Base-by-base conservation (phyloP, 352 stramenopile genomes). In the Pythium dissotocum region DNA sequence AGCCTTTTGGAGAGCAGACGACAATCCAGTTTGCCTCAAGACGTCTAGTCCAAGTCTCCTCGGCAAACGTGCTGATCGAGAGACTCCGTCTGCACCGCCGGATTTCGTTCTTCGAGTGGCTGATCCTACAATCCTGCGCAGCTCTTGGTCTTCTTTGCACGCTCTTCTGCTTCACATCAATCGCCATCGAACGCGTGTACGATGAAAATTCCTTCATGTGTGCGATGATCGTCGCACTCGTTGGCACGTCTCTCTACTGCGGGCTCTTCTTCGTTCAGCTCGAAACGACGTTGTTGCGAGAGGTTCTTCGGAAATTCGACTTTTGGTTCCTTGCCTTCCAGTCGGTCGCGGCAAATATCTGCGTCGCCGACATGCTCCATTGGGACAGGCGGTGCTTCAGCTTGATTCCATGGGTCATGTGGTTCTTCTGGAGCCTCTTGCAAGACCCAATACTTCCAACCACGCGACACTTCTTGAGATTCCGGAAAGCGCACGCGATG, bases 261-360 rank as follows among this genome's bases (percentile, higher is more conserved):
- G 35, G 32, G 5, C 7, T 35, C 7, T 61, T 61, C 35, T 46
- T 61, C 32, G n/a, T 61, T 2, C 32, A 61, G 16, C 35, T 51
- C 26, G 26, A 61, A 1, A 26, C 16, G 6, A 10, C 38, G 10
- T 5, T 61, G 32, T 10, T 61, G 16, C 32, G 26, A 30, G 35
- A 51, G 8, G n/a, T 61, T 4, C 4, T 51, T 14, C 14, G 4
- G 1, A 61, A 51, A n/a, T 61, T 61, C 26, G 55, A 61, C 26
- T 61, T 61, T 33, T 61, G 55, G 55, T 61, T 61, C 55, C 30
- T 61, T 33, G 49, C 8, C 9, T 32, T 61, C 8, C 55, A 61
- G 55, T 61, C 4, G 4, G 36, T 61, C 2, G 13, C 35, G 0
- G n/a, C 18, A 6, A 61, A 61, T n/a, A 3, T 61, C 6, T 61